Percentiles rank a stretch among this genome's conserved stretches.
These are phyloP conservation scores for Fusarium subtropicale DNA, from an alignment of 2,329 filamentous ascomycete genomes.

Conservation along the genomic window DNA sequence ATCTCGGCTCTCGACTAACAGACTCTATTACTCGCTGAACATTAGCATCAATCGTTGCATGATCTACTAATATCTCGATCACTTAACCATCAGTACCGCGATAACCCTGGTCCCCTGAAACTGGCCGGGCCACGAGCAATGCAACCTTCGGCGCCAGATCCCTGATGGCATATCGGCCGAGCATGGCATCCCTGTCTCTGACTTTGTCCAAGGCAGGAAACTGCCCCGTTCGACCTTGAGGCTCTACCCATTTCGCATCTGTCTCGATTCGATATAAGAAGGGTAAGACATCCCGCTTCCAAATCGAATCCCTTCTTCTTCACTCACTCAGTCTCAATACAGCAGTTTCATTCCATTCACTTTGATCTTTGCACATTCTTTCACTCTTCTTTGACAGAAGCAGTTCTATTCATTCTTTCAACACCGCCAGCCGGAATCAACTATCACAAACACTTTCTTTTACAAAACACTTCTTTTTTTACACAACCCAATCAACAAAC, in stretches of 20 bases:
- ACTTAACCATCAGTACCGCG: not conserved
- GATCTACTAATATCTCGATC: constrained; percentile 28
- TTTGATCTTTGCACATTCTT: constrained; percentile 45
- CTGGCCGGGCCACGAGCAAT: constrained; percentile 29
- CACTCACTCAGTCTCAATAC: constrained; percentile 42
- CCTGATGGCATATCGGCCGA: constrained; percentile 36
- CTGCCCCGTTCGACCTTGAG: constrained; percentile 27
- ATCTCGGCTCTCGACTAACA: not conserved
- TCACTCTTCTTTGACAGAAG: constrained; percentile 51
- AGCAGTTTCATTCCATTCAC: constrained; percentile 48
- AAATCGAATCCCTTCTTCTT: constrained; percentile 15
- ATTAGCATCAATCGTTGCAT: constrained; percentile 8
- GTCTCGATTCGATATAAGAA: constrained; percentile 33
- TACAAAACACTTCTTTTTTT: constrained; percentile 10
- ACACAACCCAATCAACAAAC: constrained; percentile 1
- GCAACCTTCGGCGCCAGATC: constrained; percentile 28
- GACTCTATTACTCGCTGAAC: not conserved
- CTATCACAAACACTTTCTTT: constrained; percentile 14
- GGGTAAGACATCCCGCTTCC: constrained; percentile 15
- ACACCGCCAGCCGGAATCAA: constrained; percentile 43
- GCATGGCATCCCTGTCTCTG: constrained; percentile 15
- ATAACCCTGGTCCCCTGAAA: constrained; percentile 37
- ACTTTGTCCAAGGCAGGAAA: constrained; percentile 23
- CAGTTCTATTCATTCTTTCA: constrained; percentile 44
- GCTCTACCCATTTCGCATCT: constrained; percentile 12